A percentile compares a stretch with the other conserved stretches of the same genome.
These are phyloP conservation scores for Podila epicladia DNA, from an alignment of 192 early-diverging fungal genomes.

Conservation along the genomic window DNA sequence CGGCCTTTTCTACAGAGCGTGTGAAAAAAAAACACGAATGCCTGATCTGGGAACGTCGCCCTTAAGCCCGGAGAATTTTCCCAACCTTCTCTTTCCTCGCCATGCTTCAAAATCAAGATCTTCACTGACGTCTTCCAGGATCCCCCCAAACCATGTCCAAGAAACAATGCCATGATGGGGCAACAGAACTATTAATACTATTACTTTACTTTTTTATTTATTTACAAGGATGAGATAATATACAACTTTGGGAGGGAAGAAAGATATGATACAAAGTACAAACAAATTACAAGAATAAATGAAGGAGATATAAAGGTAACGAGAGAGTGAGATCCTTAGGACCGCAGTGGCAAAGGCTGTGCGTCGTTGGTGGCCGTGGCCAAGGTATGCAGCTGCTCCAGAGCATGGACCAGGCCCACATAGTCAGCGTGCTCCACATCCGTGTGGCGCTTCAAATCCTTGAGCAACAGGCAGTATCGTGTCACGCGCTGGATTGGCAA, in stretches of 20 bases:
- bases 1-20: neutral
- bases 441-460: constrained; percentile 53
- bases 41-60: neutral
- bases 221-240: neutral
- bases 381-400: constrained; percentile 45
- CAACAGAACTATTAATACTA: neutral
- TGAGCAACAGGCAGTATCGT: constrained; percentile 77
- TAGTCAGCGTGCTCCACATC: constrained; percentile 31
- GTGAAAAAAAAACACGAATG: neutral
- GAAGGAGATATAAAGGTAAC: constrained; percentile 3
- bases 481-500: constrained; percentile 84
- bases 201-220: constrained; percentile 6
- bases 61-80: neutral
- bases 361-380: constrained; percentile 47
- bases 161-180: neutral
- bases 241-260: neutral
- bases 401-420: constrained; percentile 44
- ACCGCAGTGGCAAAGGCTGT: constrained; percentile 24
- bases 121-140: no score
- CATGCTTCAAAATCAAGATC: no score
- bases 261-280: neutral
- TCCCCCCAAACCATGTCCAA: neutral
- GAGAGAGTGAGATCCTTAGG: neutral
- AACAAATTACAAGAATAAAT: constrained; percentile 1
- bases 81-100: neutral